Base-by-base conservation (phyloP, 768 basidiomycete species). In the Boletellus ananiceps region DNA sequence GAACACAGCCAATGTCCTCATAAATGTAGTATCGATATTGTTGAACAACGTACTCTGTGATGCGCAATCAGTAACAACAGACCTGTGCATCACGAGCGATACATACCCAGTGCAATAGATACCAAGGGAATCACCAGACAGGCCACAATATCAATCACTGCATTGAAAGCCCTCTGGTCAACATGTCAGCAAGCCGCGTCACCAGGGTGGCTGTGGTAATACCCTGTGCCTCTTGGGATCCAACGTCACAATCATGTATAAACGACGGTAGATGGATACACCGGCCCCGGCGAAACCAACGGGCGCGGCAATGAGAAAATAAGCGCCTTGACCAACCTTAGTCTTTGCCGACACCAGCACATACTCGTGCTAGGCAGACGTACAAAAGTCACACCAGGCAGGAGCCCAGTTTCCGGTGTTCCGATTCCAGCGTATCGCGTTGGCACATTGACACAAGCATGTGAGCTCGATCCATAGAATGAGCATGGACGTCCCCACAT, bases 361-460 rank as follows among this genome's bases (percentile, higher is more conserved):
- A 11, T 31, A 40, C 12, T 3, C 15, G 38, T 18, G 18, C 18
- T 14, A 33, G 6, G 8, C 18, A 15, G 9, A 60, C 77, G 50
- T 45, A 81, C 81, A 69, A 40, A 82, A 77, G 58, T 82, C 80
- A 58, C 81, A 81, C 75, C 77, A 83, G 8, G 70, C 66, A 0
- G 76, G 77, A 0, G 64, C 51, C 21, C 51, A 48, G 52, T 73
- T 62, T 2, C 51, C 51, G 19, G 57, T 45, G 19, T 61, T 70
- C 13, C 63, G 54, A 31, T 57, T 56, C 74, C 74, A 78, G n/a
- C 69, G 53, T 44, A 65, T 67, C 57, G 57, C 69, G 55, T 74
- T 71, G 36, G 69, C 57, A 35, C 71, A 55, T 36, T 52, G 52
- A 12, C 66, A 27, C 5, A 71, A 27, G 39, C 62, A 66, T 2